Base-by-base conservation (phyloP, 306 rosid species). In the Gastrolobium villosum region DNA sequence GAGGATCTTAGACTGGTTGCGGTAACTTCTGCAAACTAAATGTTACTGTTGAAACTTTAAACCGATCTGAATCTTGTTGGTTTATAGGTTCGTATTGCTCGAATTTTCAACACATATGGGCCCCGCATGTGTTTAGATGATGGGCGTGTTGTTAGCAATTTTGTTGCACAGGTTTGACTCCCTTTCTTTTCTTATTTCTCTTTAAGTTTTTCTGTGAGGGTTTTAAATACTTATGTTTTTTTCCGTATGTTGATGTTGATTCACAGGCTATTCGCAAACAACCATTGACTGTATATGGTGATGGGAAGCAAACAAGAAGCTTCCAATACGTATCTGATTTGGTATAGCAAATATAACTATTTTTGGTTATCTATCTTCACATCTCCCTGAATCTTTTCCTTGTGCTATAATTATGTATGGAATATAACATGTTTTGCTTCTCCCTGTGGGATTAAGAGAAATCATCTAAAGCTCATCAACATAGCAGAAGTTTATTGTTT, bases 81-180 rank as follows among this genome's bases (percentile, higher is more conserved):
- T 77, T 79, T 78, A 48, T 81, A 94, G 98, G 98, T 94, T 72
- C 98, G 98, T 37, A 94, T 94, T 84, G 98, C 98, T 74, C 97
- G 98, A 71, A 94, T 94, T 80, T 94, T 94, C 75, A 94, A 94
- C 79, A 94, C 98, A 2, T 94, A 94, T 74, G 97, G 97, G 35
- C 98, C 97, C 7, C 98, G 98, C 57, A 94, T 94, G 98, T 94
- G 98, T 81, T 85, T 94, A 68, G 98, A 94, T 87, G 98, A 94
- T 82, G 98, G 98, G n/a, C 98, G 98, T 72, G 98, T 94, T n/a
- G 98, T 94, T 44, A 94, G 98, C 92, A 94, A 94, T 74, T 94
- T 94, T 80, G 97, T 94, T 86, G 98, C 98, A 48, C 98, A 94
- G 97, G 98, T 94, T 71, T 72, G 72, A 75, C 56, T 31, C 20